Evolutionary conservation across 352 stramenopile genomes (phyloP).

Genomic region (Aphanomyces euteiches): DNA sequence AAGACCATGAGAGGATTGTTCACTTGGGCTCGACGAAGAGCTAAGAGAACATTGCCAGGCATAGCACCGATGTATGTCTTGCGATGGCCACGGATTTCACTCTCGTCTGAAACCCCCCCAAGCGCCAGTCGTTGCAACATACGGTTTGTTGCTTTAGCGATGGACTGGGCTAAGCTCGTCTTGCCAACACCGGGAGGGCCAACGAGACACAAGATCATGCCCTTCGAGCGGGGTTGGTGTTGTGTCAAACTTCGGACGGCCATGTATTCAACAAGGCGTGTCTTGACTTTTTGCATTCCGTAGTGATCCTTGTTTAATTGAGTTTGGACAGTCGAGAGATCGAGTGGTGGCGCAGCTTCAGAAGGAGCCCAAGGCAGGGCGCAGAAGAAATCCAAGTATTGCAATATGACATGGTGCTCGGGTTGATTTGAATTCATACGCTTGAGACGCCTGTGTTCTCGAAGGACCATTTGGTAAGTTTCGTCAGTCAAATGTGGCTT

Average conservation of each 20-base stretch:
- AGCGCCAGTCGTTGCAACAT: constrained; percentile 75
- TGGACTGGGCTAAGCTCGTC: constrained; percentile 76
- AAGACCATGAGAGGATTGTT: constrained; percentile 76
- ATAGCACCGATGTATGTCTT: constrained; percentile 87
- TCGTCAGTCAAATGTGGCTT: constrained; percentile 42
- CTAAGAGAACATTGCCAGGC: constrained; percentile 78
- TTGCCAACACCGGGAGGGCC: constrained; percentile 82
- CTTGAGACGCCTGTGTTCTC: constrained; percentile 66
- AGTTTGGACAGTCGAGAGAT: constrained; percentile 55
- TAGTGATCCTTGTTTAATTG: constrained; percentile 79
- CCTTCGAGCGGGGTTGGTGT: constrained; percentile 54
- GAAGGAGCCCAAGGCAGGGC: constrained; percentile 57
- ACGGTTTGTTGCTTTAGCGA: constrained; percentile 65
- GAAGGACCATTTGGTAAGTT: constrained; percentile 53
- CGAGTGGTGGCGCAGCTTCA: constrained; percentile 33
- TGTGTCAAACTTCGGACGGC: constrained; percentile 74
- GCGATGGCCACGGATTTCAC: constrained; percentile 78
- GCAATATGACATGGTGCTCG: constrained; percentile 74
- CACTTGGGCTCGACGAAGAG: constrained; percentile 65
- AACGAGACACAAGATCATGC: constrained; percentile 85
- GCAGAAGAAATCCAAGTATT: constrained; percentile 78
- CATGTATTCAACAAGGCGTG: constrained; percentile 85
- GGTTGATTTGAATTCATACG: constrained; percentile 70
- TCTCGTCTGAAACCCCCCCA: constrained; percentile 76
- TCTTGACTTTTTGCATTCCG: constrained; percentile 78